Conservation (phyloP, 192 early-diverging fungal genomes). For the Linnemannia schmuckeri region DNA sequence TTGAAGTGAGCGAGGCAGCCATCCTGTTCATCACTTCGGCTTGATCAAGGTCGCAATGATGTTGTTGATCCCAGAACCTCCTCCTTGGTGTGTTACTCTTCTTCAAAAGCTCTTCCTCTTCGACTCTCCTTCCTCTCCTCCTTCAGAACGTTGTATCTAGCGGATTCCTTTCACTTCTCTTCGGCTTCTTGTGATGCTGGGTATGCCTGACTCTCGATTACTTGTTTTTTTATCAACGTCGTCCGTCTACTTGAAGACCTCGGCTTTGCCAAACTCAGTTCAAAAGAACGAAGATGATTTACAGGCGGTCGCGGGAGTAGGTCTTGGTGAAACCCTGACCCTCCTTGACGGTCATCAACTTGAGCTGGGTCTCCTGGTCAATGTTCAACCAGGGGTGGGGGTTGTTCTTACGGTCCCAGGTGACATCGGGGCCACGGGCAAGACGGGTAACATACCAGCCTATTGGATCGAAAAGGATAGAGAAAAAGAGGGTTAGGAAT, state of each 20-base stretch:
- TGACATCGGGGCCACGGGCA: constrained; percentile 71
- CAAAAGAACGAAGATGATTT: constrained; percentile 18
- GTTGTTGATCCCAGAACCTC: constrained; percentile 16
- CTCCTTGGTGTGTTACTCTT: background rate
- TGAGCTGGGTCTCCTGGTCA: constrained; percentile 70
- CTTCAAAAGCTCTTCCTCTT: background rate
- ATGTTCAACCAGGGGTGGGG: constrained; percentile 70
- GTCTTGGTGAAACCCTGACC: constrained; percentile 69
- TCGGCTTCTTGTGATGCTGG: background rate
- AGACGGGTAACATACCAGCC: constrained; percentile 69
- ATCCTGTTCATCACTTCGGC: constrained; percentile 14
- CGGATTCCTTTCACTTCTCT: background rate
- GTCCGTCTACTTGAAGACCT: background rate
- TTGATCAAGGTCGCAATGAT: constrained; percentile 39
- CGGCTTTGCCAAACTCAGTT: background rate
- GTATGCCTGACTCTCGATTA: background rate
- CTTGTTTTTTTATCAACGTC: background rate
- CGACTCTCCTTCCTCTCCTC: background rate
- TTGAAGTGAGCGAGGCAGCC: background rate
- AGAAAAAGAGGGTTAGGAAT: background rate
- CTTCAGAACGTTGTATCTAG: background rate
- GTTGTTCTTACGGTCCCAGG: constrained; percentile 69
- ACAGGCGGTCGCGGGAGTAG: constrained; percentile 67
- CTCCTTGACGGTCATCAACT: constrained; percentile 69
- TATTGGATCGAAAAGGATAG: background rate